Base-by-base conservation (phyloP, 1,139 yeast genomes). In the Debaryomyces fabryi region DNA sequence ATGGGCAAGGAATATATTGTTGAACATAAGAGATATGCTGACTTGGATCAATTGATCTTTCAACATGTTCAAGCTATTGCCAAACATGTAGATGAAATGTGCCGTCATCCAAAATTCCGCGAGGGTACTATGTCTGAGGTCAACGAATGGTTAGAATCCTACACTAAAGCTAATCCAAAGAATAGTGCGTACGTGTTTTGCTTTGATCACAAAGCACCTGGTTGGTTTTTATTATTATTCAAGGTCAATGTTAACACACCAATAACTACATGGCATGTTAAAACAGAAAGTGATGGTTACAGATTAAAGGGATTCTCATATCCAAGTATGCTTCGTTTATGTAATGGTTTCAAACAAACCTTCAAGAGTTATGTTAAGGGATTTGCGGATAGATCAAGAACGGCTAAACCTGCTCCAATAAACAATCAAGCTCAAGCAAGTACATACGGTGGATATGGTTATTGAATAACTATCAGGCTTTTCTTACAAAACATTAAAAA, bases 141-240 rank as follows among this genome's bases (percentile, higher is more conserved):
- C 27, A 84, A 85, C 55, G 88, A 86, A 60, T 91, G 96, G 89
- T 80, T 93, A 58, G 87, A 88, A 52, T 86, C 95, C 29, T 92
- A 90, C 66, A 88, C 97, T 2, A 86, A 83, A 60, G 97, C 97
- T 41, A 91, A 92, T 62, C 95, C 96, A 37, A 85, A 86, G 62
- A 86, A 91, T 67, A 88, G 96, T 52, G 92, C 91, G 13, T 93
- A 95, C 63, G 90, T 91, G 32, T 93, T 92, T 71, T 89, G 97
- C 64, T 86, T 84, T 67, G 96, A 93, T 67, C 91, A 89, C 67
- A 88, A 86, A 63, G 83, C 86, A 40, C 97, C 99, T 1, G 99
- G 99, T 20, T 90, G 92, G 82, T 91, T 93, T 67, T 77, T 84
- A 59, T 74, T 93, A 50, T 79, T 92, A 68, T 93, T 92, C 77